A percentile compares a stretch with the other conserved stretches of the same genome.
These are phyloP conservation scores for Dalbergia cultrata DNA, from an alignment of 306 rosid species.

Conservation along the genomic window DNA sequence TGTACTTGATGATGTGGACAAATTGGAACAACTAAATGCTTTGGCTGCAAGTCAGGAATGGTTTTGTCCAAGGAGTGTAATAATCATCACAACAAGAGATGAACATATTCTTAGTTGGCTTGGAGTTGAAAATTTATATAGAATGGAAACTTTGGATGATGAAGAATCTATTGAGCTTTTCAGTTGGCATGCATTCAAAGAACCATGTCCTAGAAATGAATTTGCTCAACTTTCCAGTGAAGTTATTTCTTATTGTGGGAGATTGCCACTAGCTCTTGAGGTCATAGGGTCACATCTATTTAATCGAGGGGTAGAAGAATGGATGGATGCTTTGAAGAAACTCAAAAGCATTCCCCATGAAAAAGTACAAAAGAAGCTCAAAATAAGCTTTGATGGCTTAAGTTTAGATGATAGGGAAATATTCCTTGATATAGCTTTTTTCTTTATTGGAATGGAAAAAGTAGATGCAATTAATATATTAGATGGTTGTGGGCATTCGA, in stretches of 20 bases:
- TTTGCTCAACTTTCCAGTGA: neutral
- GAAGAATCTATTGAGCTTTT: slow-evolving; percentile 42
- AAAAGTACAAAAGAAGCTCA: slow-evolving; percentile 6
- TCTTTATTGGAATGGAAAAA: neutral
- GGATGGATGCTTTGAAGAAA: slow-evolving; percentile 28
- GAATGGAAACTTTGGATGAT: neutral
- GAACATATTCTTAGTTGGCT: neutral
- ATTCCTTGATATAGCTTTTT: slow-evolving; percentile 18
- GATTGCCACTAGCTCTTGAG: slow-evolving; percentile 37
- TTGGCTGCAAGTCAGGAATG: slow-evolving; percentile 36
- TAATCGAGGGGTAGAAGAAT: neutral
- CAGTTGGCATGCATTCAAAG: slow-evolving; percentile 49
- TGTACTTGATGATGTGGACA: slow-evolving; percentile 43
- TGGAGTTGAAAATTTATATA: neutral
- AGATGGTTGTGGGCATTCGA: slow-evolving; percentile 3
- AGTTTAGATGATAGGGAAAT: neutral
- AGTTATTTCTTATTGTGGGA: slow-evolving; percentile 10
- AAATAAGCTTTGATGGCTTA: slow-evolving; percentile 32
- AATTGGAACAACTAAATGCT: slow-evolving; percentile 19
- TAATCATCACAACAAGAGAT: slow-evolving; percentile 44
- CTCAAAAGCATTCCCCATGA: slow-evolving; percentile 21
- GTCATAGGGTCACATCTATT: slow-evolving; percentile 26
- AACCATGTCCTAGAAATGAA: neutral
- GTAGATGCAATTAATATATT: neutral
- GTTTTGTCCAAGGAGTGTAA: slow-evolving; percentile 39